Evolutionary conservation across 306 rosid species (phyloP).

Genomic region (Fragaria iinumae): DNA sequence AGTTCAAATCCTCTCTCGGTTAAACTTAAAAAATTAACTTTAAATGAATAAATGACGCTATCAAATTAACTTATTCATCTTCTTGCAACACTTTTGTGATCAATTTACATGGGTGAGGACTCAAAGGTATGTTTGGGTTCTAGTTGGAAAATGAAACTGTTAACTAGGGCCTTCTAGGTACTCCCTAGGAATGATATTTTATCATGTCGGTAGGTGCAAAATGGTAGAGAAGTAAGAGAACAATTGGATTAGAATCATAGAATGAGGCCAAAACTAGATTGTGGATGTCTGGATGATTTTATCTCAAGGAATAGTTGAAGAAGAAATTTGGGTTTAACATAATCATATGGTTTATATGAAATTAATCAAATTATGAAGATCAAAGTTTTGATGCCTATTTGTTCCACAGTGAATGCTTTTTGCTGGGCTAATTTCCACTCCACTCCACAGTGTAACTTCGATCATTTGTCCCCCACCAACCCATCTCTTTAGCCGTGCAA

Average conservation of each 20-base stretch:
- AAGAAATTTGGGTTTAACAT: not conserved
- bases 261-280: not conserved
- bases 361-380: not conserved
- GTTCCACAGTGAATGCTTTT: not conserved
- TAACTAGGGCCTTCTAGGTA: not conserved
- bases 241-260: not conserved
- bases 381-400: not conserved
- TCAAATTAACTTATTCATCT: too few relatives aligned
- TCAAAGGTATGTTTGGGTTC: not conserved
- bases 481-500: slow-evolving; percentile 7
- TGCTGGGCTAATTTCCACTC: not conserved
- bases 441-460: slow-evolving; percentile 21
- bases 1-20: not conserved
- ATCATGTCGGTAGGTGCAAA: not conserved
- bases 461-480: slow-evolving; percentile 43
- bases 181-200: not conserved
- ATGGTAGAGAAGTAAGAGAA: not conserved
- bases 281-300: not conserved
- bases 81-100: not conserved
- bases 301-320: not conserved
- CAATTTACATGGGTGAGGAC: not conserved
- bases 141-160: not conserved
- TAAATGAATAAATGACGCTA: too few relatives aligned
- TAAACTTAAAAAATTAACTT: too few relatives aligned
- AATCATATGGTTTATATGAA: not conserved